Evolutionary conservation across 805 yeast species (phyloP).

Genomic region (Wickerhamomyces pijperi): DNA sequence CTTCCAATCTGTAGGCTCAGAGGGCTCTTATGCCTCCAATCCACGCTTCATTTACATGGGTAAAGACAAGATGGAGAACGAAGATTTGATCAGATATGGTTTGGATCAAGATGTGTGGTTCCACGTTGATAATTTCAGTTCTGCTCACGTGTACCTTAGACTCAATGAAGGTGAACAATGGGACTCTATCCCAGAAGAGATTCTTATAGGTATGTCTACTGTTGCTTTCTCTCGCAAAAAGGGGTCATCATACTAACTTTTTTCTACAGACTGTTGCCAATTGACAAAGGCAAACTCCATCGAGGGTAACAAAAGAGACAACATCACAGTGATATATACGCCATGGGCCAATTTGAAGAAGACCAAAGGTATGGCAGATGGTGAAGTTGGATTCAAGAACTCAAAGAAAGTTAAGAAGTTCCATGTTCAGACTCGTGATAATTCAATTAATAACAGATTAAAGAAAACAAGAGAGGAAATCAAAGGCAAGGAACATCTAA

Average conservation of each 20-base stretch:
- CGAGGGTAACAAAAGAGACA: slow-evolving; percentile 59
- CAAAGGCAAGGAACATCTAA: slow-evolving; percentile 19
- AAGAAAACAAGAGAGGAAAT: slow-evolving; percentile 54
- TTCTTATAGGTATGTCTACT: slow-evolving; percentile 29
- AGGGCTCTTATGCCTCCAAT: slow-evolving; percentile 19
- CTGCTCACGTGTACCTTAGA: slow-evolving; percentile 69
- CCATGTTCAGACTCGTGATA: slow-evolving; percentile 45
- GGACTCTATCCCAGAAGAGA: slow-evolving; percentile 38
- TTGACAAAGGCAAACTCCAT: slow-evolving; percentile 70
- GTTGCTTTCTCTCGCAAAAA: not conserved
- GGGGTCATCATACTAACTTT: not conserved
- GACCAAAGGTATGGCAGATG: slow-evolving; percentile 63
- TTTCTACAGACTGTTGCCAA: slow-evolving; percentile 42
- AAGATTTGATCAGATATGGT: slow-evolving; percentile 48
- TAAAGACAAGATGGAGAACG: slow-evolving; percentile 63
- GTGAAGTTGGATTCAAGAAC: slow-evolving; percentile 67
- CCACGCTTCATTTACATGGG: slow-evolving; percentile 51
- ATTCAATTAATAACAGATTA: slow-evolving; percentile 46
- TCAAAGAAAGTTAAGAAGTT: slow-evolving; percentile 40
- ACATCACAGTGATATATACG: slow-evolving; percentile 57
- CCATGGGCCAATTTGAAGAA: slow-evolving; percentile 63
- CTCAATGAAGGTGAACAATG: slow-evolving; percentile 33
- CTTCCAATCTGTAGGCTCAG: slow-evolving; percentile 25
- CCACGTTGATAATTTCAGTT: slow-evolving; percentile 66
- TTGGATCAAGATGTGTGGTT: slow-evolving; percentile 66